A percentile compares a stretch with the other conserved stretches of the same genome.
Evolutionary conservation across 2,329 filamentous ascomycete species (phyloP).

Genomic region (Ascochyta koolunga): DNA sequence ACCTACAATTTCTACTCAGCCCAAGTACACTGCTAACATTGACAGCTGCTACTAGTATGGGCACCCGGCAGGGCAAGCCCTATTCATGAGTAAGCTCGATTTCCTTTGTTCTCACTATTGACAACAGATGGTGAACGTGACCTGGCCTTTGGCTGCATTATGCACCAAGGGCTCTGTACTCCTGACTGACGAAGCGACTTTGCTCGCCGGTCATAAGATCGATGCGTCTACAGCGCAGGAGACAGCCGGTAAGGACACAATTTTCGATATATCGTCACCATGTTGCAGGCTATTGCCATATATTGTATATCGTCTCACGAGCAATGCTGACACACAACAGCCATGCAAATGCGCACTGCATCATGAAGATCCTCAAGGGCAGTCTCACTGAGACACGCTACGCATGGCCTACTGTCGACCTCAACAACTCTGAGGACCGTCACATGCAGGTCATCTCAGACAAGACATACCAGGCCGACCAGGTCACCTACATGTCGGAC

Average conservation of each 20-base stretch:
- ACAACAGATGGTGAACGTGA: slow-evolving; percentile 40
- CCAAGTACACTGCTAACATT: slow-evolving; percentile 11
- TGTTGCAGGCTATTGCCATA: background rate
- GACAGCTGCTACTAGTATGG: slow-evolving; percentile 85
- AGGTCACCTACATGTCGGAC: slow-evolving; percentile 91
- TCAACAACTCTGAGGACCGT: slow-evolving; percentile 53
- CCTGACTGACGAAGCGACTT: slow-evolving; percentile 38
- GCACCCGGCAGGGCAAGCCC: slow-evolving; percentile 80
- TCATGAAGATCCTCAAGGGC: slow-evolving; percentile 88
- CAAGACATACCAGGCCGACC: slow-evolving; percentile 70
- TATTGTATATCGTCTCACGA: background rate
- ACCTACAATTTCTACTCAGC: slow-evolving; percentile 10
- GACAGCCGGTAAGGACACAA: slow-evolving; percentile 33
- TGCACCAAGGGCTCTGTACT: slow-evolving; percentile 22
- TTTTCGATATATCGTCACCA: slow-evolving; percentile 8
- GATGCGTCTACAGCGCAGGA: slow-evolving; percentile 37
- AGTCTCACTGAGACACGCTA: slow-evolving; percentile 82
- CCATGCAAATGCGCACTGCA: slow-evolving; percentile 77
- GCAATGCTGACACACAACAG: slow-evolving; percentile 23
- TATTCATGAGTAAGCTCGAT: slow-evolving; percentile 71
- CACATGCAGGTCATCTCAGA: slow-evolving; percentile 71
- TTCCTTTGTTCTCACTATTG: slow-evolving; percentile 19
- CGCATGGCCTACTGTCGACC: slow-evolving; percentile 65
- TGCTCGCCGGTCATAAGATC: slow-evolving; percentile 36
- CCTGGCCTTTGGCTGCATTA: background rate